A percentile compares a stretch with the other conserved stretches of the same genome.
Conservation (phyloP, 768 basidiomycete species). For the Mycena latifolia region DNA sequence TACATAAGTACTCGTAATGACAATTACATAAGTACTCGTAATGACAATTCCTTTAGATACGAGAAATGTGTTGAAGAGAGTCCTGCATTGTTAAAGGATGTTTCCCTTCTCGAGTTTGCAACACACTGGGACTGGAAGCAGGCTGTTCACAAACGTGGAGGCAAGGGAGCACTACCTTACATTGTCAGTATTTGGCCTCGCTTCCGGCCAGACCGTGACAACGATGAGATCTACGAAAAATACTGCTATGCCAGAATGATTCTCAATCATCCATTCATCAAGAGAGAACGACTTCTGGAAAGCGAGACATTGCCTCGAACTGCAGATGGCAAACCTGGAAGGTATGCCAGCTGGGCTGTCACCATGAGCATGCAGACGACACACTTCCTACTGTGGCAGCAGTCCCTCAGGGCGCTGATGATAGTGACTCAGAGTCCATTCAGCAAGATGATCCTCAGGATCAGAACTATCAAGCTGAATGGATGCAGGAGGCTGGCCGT, state of each 20-base stretch:
- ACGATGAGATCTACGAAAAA: conserved; percentile 34
- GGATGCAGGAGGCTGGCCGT: conserved; percentile 39
- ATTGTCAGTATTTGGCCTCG: conserved; percentile 33
- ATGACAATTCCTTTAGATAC: conserved; percentile 9
- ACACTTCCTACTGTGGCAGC: too few species aligned
- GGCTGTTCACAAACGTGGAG: not conserved
- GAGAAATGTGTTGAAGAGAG: not conserved
- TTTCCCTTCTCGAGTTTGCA: conserved; percentile 27
- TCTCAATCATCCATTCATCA: conserved; percentile 6
- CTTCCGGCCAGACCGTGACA: conserved; percentile 5
- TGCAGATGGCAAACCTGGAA: too few species aligned
- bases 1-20: too few species aligned
- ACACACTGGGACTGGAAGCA: conserved; percentile 19
- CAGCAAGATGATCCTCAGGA: conserved; percentile 18
- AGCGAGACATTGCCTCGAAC: too few species aligned
- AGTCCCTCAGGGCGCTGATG: too few species aligned
- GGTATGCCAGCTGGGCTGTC: too few species aligned
- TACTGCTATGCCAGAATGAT: conserved; percentile 35
- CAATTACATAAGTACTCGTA: too few species aligned
- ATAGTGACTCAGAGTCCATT: conserved; percentile 10
- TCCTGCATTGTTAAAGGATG: not conserved
- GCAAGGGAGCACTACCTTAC: conserved; percentile 14
- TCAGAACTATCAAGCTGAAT: conserved; percentile 35
- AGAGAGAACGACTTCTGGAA: too few species aligned
- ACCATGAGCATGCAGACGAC: too few species aligned